Conservation (phyloP, 805 yeast species). For the Candida chauliodis region DNA sequence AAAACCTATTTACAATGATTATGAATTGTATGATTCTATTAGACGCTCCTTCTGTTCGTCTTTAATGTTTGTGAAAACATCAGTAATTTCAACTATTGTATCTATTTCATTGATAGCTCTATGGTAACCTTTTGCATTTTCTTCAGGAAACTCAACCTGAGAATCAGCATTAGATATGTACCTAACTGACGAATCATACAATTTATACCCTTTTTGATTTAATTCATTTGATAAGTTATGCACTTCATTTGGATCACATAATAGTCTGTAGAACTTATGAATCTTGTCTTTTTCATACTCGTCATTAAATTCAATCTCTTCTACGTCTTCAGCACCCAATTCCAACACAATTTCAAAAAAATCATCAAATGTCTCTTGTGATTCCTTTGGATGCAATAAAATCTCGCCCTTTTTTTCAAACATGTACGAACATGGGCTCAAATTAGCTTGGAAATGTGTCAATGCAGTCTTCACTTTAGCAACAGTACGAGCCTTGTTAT, state of each 20-base stretch:
- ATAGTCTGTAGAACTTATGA: constrained; percentile 34
- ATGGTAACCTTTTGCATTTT: constrained; percentile 46
- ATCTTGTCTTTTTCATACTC: constrained; percentile 33
- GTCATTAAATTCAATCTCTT: constrained; percentile 43
- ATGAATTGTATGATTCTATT: constrained; percentile 4
- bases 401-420: constrained; percentile 79
- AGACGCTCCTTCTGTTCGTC: constrained; percentile 17
- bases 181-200: constrained; percentile 69
- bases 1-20: not conserved
- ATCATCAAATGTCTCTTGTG: constrained; percentile 50
- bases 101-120: constrained; percentile 63
- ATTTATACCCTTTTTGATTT: constrained; percentile 49
- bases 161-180: constrained; percentile 64
- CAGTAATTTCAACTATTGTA: constrained; percentile 80
- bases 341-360: constrained; percentile 76
- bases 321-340: constrained; percentile 76
- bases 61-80: constrained; percentile 66
- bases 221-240: constrained; percentile 57
- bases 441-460: constrained; percentile 61
- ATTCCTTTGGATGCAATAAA: constrained; percentile 38
- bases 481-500: constrained; percentile 80
- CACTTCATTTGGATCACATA: constrained; percentile 63
- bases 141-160: constrained; percentile 52
- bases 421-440: constrained; percentile 75
- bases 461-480: constrained; percentile 73